Conservation (phyloP, 208 protist genomes). For the Leptomonas pyrrhocoris region DNA sequence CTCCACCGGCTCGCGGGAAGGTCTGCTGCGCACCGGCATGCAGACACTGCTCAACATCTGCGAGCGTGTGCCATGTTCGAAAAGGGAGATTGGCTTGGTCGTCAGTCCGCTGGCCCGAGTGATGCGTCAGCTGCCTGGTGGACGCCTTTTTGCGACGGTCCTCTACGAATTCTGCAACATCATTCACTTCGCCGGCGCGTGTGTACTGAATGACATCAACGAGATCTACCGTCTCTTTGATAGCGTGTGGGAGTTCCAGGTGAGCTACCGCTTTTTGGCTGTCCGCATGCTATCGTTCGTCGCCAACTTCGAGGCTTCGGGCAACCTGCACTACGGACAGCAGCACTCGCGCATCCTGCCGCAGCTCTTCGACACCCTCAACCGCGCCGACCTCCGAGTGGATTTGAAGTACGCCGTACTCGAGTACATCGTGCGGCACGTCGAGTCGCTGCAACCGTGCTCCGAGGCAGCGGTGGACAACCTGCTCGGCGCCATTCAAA, state of each 20-base stretch:
- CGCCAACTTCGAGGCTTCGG: slow-evolving; percentile 54
- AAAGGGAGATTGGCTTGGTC: slow-evolving; percentile 59
- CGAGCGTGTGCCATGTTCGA: slow-evolving; percentile 66
- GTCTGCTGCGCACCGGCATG: slow-evolving; percentile 52
- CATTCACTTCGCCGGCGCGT: slow-evolving; percentile 60
- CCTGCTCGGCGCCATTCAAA: slow-evolving; percentile 60
- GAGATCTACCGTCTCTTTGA: slow-evolving; percentile 70
- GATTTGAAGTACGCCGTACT: slow-evolving; percentile 78
- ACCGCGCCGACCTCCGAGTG: slow-evolving; percentile 46
- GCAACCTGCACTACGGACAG: slow-evolving; percentile 44
- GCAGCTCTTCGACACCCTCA: slow-evolving; percentile 78
- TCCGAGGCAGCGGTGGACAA: slow-evolving; percentile 61
- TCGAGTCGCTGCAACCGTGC: slow-evolving; percentile 60
- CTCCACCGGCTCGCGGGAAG: slow-evolving; percentile 52
- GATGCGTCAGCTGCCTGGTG: slow-evolving; percentile 48
- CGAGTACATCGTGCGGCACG: slow-evolving; percentile 77
- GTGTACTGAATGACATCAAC: slow-evolving; percentile 44
- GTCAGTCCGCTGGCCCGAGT: slow-evolving; percentile 65
- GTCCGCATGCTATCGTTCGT: slow-evolving; percentile 78
- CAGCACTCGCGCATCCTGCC: slow-evolving; percentile 57
- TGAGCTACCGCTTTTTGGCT: slow-evolving; percentile 71
- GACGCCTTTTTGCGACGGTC: slow-evolving; percentile 60
- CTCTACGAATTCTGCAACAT: slow-evolving; percentile 81
- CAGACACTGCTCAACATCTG: slow-evolving; percentile 85
- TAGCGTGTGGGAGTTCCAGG: slow-evolving; percentile 59